Conservation (phyloP, 2,329 filamentous ascomycete species). For the Apiospora aurea region DNA sequence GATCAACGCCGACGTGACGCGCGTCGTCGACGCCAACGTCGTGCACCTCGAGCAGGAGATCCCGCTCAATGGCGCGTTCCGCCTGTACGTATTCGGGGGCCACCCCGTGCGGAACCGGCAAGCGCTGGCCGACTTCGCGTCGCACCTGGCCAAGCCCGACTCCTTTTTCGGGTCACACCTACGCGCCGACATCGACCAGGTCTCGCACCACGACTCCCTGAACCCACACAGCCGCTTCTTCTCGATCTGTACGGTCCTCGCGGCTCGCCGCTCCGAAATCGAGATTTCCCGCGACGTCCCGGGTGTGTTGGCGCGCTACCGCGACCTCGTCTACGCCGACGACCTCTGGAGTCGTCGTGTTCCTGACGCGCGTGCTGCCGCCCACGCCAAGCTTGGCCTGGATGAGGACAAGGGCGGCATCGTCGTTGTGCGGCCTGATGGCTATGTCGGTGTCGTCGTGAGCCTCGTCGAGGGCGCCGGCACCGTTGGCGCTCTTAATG, state of each 20-base stretch:
- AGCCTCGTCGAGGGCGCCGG: constrained; percentile 76
- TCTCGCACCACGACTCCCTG: constrained; percentile 80
- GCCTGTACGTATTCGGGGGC: constrained; percentile 87
- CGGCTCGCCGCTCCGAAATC: constrained; percentile 70
- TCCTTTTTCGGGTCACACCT: constrained; percentile 77
- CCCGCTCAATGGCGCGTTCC: constrained; percentile 86
- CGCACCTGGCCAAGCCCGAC: constrained; percentile 66
- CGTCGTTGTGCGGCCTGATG: constrained; percentile 85
- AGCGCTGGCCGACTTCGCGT: constrained; percentile 75
- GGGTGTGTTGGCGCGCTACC: constrained; percentile 73
- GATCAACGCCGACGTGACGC: constrained; percentile 80
- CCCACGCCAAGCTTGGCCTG: constrained; percentile 88
- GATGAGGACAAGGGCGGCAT: constrained; percentile 77
- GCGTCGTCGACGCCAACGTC: constrained; percentile 87
- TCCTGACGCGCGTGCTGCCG: constrained; percentile 73
- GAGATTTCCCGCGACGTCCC: constrained; percentile 78
- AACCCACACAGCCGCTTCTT: constrained; percentile 87
- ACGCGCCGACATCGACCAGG: constrained; percentile 64
- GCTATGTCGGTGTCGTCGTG: constrained; percentile 82
- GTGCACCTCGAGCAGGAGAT: constrained; percentile 91
- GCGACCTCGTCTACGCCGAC: constrained; percentile 85
- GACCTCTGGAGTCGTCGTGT: constrained; percentile 78
- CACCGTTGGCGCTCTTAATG: constrained; percentile 82
- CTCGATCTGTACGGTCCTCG: constrained; percentile 79
- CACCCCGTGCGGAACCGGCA: constrained; percentile 62